Conservation (phyloP, 768 basidiomycete species). For the Lentinula sp. region DNA sequence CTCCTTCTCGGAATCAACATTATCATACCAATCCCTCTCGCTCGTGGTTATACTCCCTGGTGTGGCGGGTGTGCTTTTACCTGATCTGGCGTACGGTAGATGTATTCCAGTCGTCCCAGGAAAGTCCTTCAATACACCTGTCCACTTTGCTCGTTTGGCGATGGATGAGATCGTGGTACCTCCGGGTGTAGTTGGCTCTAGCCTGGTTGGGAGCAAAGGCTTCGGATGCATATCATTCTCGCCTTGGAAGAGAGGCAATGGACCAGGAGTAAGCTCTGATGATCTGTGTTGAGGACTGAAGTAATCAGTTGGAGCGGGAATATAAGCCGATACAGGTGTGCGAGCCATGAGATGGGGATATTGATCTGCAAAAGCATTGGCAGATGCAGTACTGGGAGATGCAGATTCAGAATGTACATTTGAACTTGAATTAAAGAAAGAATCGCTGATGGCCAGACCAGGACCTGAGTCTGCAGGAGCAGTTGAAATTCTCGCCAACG, state of each 20-base stretch:
- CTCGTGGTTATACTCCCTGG: constrained; percentile 20
- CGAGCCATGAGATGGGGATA: neutral
- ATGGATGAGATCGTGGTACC: neutral
- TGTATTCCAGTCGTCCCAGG: neutral
- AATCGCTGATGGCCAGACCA: neutral
- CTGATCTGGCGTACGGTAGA: constrained; percentile 22
- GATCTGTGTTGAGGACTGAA: neutral
- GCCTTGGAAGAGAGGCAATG: neutral
- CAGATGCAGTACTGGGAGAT: neutral
- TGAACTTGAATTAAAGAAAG: neutral
- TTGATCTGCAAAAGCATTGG: no score
- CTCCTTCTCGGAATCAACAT: constrained; percentile 11
- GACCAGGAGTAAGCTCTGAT: neutral
- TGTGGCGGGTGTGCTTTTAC: constrained; percentile 20
- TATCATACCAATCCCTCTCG: constrained; percentile 12
- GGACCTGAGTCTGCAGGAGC: neutral
- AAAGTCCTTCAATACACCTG: constrained; percentile 28
- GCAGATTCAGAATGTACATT: neutral
- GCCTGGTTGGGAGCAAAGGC: neutral
- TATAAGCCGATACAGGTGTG: neutral
- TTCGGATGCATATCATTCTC: neutral
- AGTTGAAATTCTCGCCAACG: neutral
- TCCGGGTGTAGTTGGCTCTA: neutral
- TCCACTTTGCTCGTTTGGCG: constrained; percentile 7
- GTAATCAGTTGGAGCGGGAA: neutral